phyloP scores from a whole-genome alignment of 176 grass and related monocot genomes.

The Aegilops speltoides region DNA sequence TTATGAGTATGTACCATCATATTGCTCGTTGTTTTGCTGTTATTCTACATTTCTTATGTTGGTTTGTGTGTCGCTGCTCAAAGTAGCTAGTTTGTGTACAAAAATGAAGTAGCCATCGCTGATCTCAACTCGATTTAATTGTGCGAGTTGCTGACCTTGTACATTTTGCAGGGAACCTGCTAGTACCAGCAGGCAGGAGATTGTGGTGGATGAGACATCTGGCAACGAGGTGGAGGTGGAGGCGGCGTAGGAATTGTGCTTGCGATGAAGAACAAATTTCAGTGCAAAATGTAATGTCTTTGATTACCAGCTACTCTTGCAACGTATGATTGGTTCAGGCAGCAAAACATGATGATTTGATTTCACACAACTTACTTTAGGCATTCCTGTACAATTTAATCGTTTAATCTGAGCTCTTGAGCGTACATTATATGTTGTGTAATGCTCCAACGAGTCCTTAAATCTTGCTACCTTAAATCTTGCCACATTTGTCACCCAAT shows the following conservation, averaged over 20 bases:
- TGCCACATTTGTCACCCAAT: not conserved
- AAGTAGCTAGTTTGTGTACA: too few species aligned
- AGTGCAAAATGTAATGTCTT: too few species aligned
- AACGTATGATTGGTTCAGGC: not conserved
- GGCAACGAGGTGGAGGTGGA: not conserved
- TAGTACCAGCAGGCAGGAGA: not conserved
- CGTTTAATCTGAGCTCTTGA: not conserved
- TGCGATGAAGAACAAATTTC: too few species aligned
- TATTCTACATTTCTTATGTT: not conserved
- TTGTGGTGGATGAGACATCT: not conserved
- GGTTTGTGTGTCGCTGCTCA: too few species aligned
- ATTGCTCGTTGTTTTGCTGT: not conserved
- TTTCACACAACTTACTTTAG: not conserved
- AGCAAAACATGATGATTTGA: too few species aligned
- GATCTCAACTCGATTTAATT: not conserved
- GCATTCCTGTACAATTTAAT: not conserved
- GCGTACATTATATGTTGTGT: too few species aligned
- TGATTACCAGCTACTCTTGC: not conserved
- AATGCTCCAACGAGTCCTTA: not conserved
- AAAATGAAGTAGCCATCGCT: not conserved
- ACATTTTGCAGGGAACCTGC: not conserved
- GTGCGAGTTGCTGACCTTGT: not conserved
- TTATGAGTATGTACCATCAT: not conserved
- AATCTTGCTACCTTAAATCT: too few species aligned
- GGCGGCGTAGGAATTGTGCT: fast-evolving